phyloP scores from a whole-genome alignment of 164 flowering plant species.

The Paratinospora sagittata region DNA sequence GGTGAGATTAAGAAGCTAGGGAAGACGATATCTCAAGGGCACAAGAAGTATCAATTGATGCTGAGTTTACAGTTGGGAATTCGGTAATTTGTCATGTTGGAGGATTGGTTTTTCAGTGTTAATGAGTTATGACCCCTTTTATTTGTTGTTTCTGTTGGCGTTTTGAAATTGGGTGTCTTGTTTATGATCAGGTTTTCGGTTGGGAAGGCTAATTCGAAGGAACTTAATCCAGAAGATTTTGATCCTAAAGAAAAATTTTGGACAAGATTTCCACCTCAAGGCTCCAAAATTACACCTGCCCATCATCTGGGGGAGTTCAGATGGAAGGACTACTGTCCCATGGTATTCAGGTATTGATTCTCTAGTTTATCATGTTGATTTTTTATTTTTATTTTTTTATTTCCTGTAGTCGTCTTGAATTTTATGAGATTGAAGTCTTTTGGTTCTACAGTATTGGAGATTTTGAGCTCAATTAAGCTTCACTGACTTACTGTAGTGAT shows the following conservation, averaged over 20 bases:
- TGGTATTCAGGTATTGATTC: conserved; percentile 43
- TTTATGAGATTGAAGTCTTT: conserved; percentile 1
- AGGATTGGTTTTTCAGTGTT: not conserved
- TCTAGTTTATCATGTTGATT: not conserved
- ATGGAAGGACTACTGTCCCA: conserved; percentile 63
- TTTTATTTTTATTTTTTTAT: not conserved
- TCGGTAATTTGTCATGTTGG: conserved; percentile 31
- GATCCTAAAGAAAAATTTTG: conserved; percentile 36
- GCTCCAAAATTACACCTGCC: conserved; percentile 46
- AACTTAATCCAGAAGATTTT: conserved; percentile 21
- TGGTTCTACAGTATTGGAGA: not conserved
- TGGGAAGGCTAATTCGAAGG: not conserved
- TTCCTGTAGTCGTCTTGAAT: not conserved
- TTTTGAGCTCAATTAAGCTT: conserved; percentile 6
- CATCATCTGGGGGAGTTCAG: conserved; percentile 43
- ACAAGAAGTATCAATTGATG: conserved; percentile 29
- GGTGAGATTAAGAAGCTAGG: conserved; percentile 62
- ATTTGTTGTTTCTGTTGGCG: not conserved
- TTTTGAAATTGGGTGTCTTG: conserved; percentile 1
- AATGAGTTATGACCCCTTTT: not conserved
- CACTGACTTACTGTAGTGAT: not conserved
- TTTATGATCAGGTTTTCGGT: conserved; percentile 23
- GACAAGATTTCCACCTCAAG: conserved; percentile 42
- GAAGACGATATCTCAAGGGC: conserved; percentile 54
- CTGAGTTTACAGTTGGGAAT: conserved; percentile 65